Evolutionary conservation across 306 rosid species (phyloP).

Genomic region (Quercus dentata): DNA sequence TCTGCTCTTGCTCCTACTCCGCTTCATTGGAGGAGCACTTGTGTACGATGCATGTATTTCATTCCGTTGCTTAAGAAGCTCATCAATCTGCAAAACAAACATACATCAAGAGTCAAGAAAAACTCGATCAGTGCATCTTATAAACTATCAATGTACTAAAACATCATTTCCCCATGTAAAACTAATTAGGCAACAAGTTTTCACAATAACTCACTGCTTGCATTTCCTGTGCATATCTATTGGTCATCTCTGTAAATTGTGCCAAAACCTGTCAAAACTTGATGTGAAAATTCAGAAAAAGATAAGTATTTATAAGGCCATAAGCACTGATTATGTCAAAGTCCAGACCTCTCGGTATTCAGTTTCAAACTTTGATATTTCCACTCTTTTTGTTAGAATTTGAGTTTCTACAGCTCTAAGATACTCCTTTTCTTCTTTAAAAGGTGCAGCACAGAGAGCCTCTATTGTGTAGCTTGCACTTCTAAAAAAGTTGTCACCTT

Average conservation of each 20-base stretch:
- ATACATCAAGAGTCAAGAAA: background rate
- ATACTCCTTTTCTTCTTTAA: slow-evolving; percentile 68
- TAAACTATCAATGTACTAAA: background rate
- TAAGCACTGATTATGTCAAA: slow-evolving; percentile 16
- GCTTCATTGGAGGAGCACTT: slow-evolving; percentile 60
- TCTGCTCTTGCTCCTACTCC: slow-evolving; percentile 64
- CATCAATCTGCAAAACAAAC: slow-evolving; percentile 65
- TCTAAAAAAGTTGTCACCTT: slow-evolving; percentile 97
- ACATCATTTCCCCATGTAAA: background rate
- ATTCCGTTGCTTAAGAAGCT: slow-evolving; percentile 83
- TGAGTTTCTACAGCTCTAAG: slow-evolving; percentile 73
- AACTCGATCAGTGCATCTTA: background rate
- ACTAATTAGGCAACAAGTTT: background rate
- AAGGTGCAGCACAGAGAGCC: slow-evolving; percentile 73
- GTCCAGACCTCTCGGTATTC: slow-evolving; percentile 87
- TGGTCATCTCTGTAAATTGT: slow-evolving; percentile 94
- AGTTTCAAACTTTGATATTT: slow-evolving; percentile 87
- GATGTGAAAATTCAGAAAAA: slow-evolving; percentile 12
- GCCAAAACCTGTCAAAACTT: slow-evolving; percentile 65
- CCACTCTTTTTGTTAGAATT: slow-evolving; percentile 84
- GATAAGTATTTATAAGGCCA: slow-evolving; percentile 1
- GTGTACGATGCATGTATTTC: slow-evolving; percentile 89
- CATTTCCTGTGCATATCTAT: slow-evolving; percentile 90
- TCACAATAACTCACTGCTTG: slow-evolving; percentile 61
- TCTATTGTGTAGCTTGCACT: slow-evolving; percentile 94